phyloP scores from a whole-genome alignment of 192 early-diverging fungal genomes.

The Podila minutissima region DNA sequence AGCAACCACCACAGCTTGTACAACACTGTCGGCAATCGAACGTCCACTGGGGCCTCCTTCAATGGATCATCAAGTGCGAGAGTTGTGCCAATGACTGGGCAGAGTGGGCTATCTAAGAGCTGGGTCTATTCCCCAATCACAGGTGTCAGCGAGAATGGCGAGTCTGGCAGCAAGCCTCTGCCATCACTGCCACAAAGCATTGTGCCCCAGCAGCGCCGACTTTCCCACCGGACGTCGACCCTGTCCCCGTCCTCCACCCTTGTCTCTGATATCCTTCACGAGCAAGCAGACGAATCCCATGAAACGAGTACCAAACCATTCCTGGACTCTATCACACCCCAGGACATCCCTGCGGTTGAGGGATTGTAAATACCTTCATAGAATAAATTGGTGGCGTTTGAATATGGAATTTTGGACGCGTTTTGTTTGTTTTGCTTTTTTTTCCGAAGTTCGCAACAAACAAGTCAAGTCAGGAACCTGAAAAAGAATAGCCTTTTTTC shows the following conservation, averaged over 20 bases:
- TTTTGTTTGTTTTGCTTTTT: conserved; percentile 1
- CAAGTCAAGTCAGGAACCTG: not conserved
- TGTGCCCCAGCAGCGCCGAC: conserved; percentile 1
- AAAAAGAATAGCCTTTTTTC: not conserved
- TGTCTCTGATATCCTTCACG: conserved; percentile 29
- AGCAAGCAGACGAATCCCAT: conserved; percentile 13
- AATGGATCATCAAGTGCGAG: conserved; percentile 26
- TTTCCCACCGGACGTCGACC: conserved; percentile 13
- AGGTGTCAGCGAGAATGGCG: not conserved
- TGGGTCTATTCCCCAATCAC: conserved; percentile 16
- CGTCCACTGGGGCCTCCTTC: conserved; percentile 17
- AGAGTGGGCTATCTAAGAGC: conserved; percentile 39
- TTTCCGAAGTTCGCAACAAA: not conserved
- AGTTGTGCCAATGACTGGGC: conserved; percentile 11
- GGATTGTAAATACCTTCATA: not conserved
- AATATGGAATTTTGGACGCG: not conserved
- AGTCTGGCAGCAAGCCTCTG: not conserved
- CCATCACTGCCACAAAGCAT: not conserved
- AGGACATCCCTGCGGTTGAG: not conserved
- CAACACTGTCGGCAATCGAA: conserved; percentile 1
- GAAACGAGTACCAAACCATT: not conserved
- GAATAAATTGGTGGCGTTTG: not conserved
- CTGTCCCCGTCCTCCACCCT: conserved; percentile 42
- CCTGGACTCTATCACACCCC: not conserved
- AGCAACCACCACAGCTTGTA: conserved; percentile 1